Conservation (phyloP, 139 green algal species). For the Limnomonas spitsbergensis region DNA sequence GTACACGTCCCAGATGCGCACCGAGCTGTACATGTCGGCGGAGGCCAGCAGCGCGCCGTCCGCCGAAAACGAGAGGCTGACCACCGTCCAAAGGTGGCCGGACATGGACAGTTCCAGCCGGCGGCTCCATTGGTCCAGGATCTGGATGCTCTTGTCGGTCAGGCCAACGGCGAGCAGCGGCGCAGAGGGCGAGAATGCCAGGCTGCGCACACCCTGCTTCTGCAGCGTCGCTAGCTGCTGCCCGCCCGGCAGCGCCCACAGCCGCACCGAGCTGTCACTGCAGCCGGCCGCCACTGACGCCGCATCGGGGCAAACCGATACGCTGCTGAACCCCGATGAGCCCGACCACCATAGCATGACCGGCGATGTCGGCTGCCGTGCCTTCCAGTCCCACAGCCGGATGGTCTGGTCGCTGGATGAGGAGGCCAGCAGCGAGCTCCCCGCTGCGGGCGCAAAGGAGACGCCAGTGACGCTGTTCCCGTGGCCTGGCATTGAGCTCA, state of each 20-base stretch:
- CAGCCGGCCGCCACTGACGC: neutral
- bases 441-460: neutral
- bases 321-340: neutral
- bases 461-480: neutral
- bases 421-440: neutral
- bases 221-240: neutral
- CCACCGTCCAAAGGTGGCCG: slow-evolving; percentile 1
- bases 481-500: neutral
- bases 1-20: neutral
- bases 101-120: neutral
- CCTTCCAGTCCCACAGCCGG: neutral
- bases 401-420: neutral
- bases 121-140: neutral
- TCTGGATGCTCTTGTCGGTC: slow-evolving; percentile 7
- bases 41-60: neutral
- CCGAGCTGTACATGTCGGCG: neutral
- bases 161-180: neutral
- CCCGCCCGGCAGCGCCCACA: neutral
- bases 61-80: neutral
- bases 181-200: neutral
- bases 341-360: neutral
- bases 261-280: neutral
- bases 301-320: too few relatives aligned
- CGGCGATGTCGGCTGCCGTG: neutral
- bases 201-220: slow-evolving; percentile 1